Evolutionary conservation across 1,284 basidiomycete genomes (phyloP), one percentile per base, ranked within the genome.

Genomic region (Athelia psychrophila): DNA sequence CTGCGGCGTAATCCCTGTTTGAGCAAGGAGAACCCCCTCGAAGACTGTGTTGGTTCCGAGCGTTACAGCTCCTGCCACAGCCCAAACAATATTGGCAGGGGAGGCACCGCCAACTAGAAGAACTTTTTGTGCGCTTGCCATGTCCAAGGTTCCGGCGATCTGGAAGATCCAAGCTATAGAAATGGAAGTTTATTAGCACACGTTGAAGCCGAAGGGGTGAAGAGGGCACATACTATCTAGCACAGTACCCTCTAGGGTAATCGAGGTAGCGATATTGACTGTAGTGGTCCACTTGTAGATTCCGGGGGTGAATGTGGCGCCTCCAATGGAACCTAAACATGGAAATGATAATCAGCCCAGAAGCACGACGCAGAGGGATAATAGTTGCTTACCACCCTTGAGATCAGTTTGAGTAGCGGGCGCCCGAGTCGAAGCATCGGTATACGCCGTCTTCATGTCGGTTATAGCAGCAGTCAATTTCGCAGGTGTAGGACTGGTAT

Each of bases 131-230:
- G 52, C 52, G 3, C 44, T 32, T 3, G 59, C 56, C 16, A 57
- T 44, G 16, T 30, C 47, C 22, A 62, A 48, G 5, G 58, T 54
- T 18, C 55, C 54, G 5, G 56, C 38, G 20, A 60, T 53, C 50
- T 62, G 60, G 57, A 62, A 63, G 35, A 60, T 61, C 56, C 56
- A 62, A n/a, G 56, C 60, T 61, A 12, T 10, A 35, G 10, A 35
- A 24, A 38, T n/a, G 8, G 18, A 23, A 3, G 18, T 36, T 5
- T 44, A 9, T 19, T 48, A 12, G 20, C 3, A 10, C 2, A 20
- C 12, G 22, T 36, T 35, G 30, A 24, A 10, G 20, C 16, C 27
- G 10, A 22, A 38, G 18, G 47, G 56, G 8, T 56, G 33, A 35
- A 59, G 56, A 55, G n/a, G n/a, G n/a, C n/a, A 44, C 20, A 22